phyloP scores from a whole-genome alignment of 2,329 filamentous ascomycete species.

The Pseudocercospora fijiensis region DNA sequence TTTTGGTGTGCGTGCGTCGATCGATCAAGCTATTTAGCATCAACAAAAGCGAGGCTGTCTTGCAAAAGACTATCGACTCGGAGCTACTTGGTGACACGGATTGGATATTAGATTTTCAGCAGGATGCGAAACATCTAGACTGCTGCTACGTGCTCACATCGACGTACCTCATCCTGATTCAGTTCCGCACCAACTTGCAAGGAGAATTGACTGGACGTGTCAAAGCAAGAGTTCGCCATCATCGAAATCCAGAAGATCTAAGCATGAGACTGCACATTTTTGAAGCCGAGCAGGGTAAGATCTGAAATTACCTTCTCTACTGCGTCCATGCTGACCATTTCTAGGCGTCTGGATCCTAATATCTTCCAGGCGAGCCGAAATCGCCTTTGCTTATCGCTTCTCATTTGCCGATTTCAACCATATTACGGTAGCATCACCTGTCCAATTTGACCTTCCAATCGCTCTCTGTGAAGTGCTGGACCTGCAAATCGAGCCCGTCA shows the following conservation, averaged over 20 bases:
- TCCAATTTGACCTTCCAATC: neutral
- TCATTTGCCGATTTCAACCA: neutral
- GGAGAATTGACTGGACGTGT: slow-evolving; percentile 33
- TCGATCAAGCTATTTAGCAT: slow-evolving; percentile 41
- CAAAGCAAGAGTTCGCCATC: slow-evolving; percentile 52
- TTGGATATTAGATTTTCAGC: slow-evolving; percentile 60
- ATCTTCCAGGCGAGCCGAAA: slow-evolving; percentile 11
- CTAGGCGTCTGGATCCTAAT: slow-evolving; percentile 7
- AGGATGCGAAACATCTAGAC: slow-evolving; percentile 48
- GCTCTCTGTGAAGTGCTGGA: neutral
- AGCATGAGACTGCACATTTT: slow-evolving; percentile 45
- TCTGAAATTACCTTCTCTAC: neutral
- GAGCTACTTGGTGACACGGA: slow-evolving; percentile 34
- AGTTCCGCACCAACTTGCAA: slow-evolving; percentile 26
- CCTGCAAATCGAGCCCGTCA: neutral
- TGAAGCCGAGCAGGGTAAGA: slow-evolving; percentile 37
- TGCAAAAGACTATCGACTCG: slow-evolving; percentile 18
- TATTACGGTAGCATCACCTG: neutral
- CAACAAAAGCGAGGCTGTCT: slow-evolving; percentile 16
- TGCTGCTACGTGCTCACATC: slow-evolving; percentile 62
- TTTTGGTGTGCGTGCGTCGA: slow-evolving; percentile 55
- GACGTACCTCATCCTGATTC: slow-evolving; percentile 47
- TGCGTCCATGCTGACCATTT: neutral
- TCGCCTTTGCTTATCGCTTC: neutral
- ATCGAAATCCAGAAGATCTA: slow-evolving; percentile 53